Base-by-base conservation (phyloP, 805 yeast species). In the Torulaspora quercuum region DNA sequence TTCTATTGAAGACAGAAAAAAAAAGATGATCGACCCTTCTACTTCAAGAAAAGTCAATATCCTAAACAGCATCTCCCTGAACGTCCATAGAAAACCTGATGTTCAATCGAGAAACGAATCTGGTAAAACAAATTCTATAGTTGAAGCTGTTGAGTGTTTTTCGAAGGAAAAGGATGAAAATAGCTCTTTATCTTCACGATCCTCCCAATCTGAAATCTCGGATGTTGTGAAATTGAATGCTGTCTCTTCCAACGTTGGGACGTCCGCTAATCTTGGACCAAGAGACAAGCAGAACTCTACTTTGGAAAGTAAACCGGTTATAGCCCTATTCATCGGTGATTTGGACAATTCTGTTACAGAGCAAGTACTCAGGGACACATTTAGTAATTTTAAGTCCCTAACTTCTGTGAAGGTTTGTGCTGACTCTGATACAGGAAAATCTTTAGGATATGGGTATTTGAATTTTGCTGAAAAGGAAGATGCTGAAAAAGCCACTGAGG, bases 361-460 rank as follows among this genome's bases (percentile, higher is more conserved):
- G 45, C 66, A 66, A 8, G 46, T 55, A 15, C 59, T 82, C 26
- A 67, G 55, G 39, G 59, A 64, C 1, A 49, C 66, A 27, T 80
- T 83, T 43, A 46, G 55, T 1, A 47, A 48, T 10, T 70, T 43
- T 41, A 67, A 72, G 7, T 65, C 78, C 0, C 66, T 80, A 10
- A 55, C 70, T 9, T 73, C 83, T 3, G 76, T 78, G 19, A 81
- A 80, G 52, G 67, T 83, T 25, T 77, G 87, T 46, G 62, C 68
- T 37, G 75, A 76, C 47, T 70, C 75, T 16, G 61, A 64, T 20
- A 64, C 74, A n/a, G 72, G 72, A 15, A 61, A 68, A 32, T 75
- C 88, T 1, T 61, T 85, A 39, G 82, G 87, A 2, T 81, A 82
- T 58, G 92, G 87, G 0, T 83, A 82, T 54, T 78, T 82, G 12